Evolutionary conservation across 305 asterid genomes (phyloP).

Genomic region (Rubia occidens): DNA sequence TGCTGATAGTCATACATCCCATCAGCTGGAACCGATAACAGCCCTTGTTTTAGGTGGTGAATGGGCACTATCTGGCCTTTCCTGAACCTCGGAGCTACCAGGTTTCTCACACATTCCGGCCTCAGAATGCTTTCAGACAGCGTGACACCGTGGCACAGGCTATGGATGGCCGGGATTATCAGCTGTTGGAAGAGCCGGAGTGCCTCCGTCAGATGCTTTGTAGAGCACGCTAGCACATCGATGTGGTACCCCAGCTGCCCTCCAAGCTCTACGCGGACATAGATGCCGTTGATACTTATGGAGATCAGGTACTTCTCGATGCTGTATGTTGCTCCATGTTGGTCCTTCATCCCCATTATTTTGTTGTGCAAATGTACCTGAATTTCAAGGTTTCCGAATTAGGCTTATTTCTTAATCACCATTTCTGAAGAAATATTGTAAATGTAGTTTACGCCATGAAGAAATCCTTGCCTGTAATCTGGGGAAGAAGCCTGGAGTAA

Average conservation of each 20-base stretch:
- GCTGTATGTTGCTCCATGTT: slow-evolving; percentile 69
- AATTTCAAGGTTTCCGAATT: slow-evolving; percentile 9
- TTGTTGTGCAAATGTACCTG: slow-evolving; percentile 82
- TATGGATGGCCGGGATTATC: slow-evolving; percentile 59
- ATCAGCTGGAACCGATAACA: slow-evolving; percentile 80
- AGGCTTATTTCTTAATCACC: background rate
- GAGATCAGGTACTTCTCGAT: slow-evolving; percentile 64
- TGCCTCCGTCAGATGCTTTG: slow-evolving; percentile 62
- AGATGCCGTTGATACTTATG: slow-evolving; percentile 57
- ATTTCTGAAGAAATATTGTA: background rate
- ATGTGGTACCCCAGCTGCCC: slow-evolving; percentile 54
- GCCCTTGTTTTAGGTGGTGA: slow-evolving; percentile 54
- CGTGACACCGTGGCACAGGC: slow-evolving; percentile 49
- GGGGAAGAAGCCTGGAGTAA: slow-evolving; percentile 72
- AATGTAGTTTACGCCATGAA: background rate
- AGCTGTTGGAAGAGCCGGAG: slow-evolving; percentile 69
- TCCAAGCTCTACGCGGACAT: slow-evolving; percentile 71
- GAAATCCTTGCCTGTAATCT: slow-evolving; percentile 59
- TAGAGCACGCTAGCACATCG: slow-evolving; percentile 76
- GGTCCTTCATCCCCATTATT: slow-evolving; percentile 47
- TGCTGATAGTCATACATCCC: slow-evolving; percentile 82
- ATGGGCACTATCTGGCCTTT: slow-evolving; percentile 42
- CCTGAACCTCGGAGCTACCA: slow-evolving; percentile 60
- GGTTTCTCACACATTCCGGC: slow-evolving; percentile 58
- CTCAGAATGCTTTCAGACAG: slow-evolving; percentile 60